These are phyloP conservation scores for Dichomitus squalens DNA, from an alignment of 1,284 basidiomycete species.

Conservation along the genomic window DNA sequence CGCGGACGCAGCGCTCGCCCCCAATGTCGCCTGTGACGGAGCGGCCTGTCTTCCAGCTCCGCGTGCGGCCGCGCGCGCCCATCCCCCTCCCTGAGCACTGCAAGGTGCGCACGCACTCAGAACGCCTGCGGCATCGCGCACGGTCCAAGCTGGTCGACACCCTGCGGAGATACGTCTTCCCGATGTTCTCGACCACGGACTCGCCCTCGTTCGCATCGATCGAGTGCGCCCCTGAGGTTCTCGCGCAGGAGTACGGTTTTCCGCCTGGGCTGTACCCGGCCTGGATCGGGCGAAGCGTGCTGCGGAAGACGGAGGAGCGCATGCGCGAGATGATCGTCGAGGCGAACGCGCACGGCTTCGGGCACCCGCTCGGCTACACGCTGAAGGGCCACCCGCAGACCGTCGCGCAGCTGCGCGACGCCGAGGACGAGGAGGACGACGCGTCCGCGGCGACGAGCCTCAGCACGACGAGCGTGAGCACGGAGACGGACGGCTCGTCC, in stretches of 20 bases:
- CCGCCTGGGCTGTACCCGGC: slow-evolving; percentile 44
- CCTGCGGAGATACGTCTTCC: slow-evolving; percentile 68
- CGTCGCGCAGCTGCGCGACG: slow-evolving; percentile 11
- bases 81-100: slow-evolving; percentile 6
- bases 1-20: slow-evolving; percentile 28
- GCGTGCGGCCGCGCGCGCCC: slow-evolving; percentile 22
- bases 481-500: slow-evolving; percentile 58
- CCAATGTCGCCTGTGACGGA: slow-evolving; percentile 30
- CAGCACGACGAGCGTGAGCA: slow-evolving; percentile 35
- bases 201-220: slow-evolving; percentile 13
- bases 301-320: slow-evolving; percentile 49
- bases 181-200: slow-evolving; percentile 38
- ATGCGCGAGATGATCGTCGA: slow-evolving; percentile 50
- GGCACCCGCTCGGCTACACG: slow-evolving; percentile 19
- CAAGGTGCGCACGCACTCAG: slow-evolving; percentile 8
- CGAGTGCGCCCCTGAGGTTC: slow-evolving; percentile 29
- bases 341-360: slow-evolving; percentile 36
- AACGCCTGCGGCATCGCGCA: slow-evolving; percentile 62
- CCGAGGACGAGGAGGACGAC: slow-evolving; percentile 35
- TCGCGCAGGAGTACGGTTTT: slow-evolving; percentile 32
- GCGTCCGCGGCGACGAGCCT: slow-evolving; percentile 29
- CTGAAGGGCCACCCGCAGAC: slow-evolving; percentile 8
- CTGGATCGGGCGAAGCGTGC: slow-evolving; percentile 58
- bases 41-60: slow-evolving; percentile 20
- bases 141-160: slow-evolving; percentile 77